Evolutionary conservation across 768 basidiomycete genomes (phyloP), one percentile per base, ranked within the genome.

Genomic region (Piloderma croceum): DNA sequence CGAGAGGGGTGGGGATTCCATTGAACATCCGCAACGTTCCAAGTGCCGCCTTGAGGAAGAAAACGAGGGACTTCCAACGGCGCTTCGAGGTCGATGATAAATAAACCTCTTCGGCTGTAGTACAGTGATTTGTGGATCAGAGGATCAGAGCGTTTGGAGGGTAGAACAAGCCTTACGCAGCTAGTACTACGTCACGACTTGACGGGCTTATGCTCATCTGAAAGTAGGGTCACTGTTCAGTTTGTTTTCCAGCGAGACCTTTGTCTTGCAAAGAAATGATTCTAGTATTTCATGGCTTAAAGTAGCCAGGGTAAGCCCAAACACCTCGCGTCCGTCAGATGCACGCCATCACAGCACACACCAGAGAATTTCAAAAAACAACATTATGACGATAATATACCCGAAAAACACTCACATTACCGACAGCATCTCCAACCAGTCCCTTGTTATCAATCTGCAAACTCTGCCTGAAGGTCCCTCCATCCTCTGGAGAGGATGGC

Each of bases 31-130:
- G 88, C 86, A 9, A 96, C 91, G 51, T 94, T 89, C 90, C 92
- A 97, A 5, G 88, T 90, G 1, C 92, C 93, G 2, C 91, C 90
- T 63, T 99, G 93, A 11, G 94, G 94, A 7, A 99, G 73, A 57
- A 94, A 97, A 10, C 94, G 76, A 18, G 96, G 96, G 0, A 91
- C 75, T 47, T 88, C 81, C 13, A 88, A 69, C 1, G 90, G 90
- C 10, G 85, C 77, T 45, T 91, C 83, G 12, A 99, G 72, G 67
- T 98, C 96, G 45, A 99, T 88, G 42, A 98, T 91, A 58, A 88
- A 98, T 12, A 99, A 71, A 0, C 94, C 94, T 42, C 90, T 81
- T 4, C 93, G 83, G 15, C 80, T 81, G 53, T 6, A 27, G 18
- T 32, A 18, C 24, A 18, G 38, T 41, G 22, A 48, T 19, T 18